Evolutionary conservation across 2,329 filamentous ascomycete species (phyloP), one percentile per base, ranked within the genome.

Genomic region (Calcarisporium arbuscula): DNA sequence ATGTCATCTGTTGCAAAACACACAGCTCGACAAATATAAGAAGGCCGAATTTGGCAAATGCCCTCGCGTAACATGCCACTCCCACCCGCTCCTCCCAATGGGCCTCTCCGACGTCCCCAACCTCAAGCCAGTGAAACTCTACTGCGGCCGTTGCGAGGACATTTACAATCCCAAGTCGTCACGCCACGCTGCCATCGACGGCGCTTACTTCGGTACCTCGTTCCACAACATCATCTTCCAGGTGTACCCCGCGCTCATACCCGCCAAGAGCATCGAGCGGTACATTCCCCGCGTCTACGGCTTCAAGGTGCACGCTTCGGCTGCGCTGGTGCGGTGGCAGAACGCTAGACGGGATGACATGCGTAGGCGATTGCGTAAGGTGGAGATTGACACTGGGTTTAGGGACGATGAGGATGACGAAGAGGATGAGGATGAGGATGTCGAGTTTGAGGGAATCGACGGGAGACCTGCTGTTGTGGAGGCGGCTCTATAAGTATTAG

Each of bases 171-270:
- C 92, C 28, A 98, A 98, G 62, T 96, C 92, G 4, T 90, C 87
- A 15, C 86, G 92, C 19, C 92, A 98, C 63, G 88, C 89, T 32
- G 77, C 84, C 39, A 95, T 98, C 53, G 92, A 98, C 58, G 92
- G 92, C 44, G 92, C 92, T 45, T 98, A 96, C 72, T 98, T 98
- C 50, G 92, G 92, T 49, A 89, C 90, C 30, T 94, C 86, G 4
- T 98, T 98, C 71, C 90, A 95, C 72, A 95, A 95, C 65, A 95
- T 98, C 62, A 79, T 98, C 43, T 96, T 98, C 70, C 92, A 98
- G 61, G 92, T 98, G 36, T 96, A 96, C 58, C 90, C 92, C 6
- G 80, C 85, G 17, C 73, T 98, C 49, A 79, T 94, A 33, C 92
- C 92, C 4, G 70, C 79, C 47, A 98, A 96, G 72, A 87, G 79